These are phyloP conservation scores for Pterocarpus santalinus DNA, from an alignment of 306 rosid species.

Conservation along the genomic window DNA sequence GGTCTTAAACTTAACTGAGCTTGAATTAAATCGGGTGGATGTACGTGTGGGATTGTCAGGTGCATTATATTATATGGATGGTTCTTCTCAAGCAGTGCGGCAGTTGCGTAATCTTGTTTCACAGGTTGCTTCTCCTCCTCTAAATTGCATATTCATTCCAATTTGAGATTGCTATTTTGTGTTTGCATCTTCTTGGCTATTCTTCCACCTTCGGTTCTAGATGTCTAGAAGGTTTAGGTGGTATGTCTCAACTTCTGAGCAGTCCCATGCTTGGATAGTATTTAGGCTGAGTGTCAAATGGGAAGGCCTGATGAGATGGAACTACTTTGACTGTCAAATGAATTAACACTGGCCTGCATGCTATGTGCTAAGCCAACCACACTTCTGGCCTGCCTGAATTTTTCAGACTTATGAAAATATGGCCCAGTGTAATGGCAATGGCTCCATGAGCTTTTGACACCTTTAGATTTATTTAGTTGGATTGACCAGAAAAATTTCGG, in stretches of 20 bases:
- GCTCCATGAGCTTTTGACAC: not conserved
- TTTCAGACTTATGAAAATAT: slow-evolving; percentile 1
- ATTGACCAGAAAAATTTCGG: not conserved
- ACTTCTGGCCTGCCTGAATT: not conserved
- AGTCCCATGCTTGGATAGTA: slow-evolving; percentile 30
- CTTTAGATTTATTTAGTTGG: slow-evolving; percentile 10
- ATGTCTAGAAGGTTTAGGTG: slow-evolving; percentile 14
- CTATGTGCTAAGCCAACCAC: slow-evolving; percentile 15
- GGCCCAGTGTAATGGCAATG: slow-evolving; percentile 3
- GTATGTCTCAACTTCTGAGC: slow-evolving; percentile 5
- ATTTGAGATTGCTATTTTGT: slow-evolving; percentile 39
- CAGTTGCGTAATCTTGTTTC: slow-evolving; percentile 97
- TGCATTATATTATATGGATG: slow-evolving; percentile 93
- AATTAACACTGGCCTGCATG: not conserved
- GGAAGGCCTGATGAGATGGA: slow-evolving; percentile 8
- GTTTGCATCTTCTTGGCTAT: slow-evolving; percentile 35
- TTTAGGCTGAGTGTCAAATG: slow-evolving; percentile 20
- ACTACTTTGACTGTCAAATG: slow-evolving; percentile 14
- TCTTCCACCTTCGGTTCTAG: slow-evolving; percentile 4
- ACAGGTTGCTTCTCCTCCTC: slow-evolving; percentile 69
- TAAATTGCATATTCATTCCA: slow-evolving; percentile 41
- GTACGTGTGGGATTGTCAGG: slow-evolving; percentile 95
- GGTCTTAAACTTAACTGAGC: slow-evolving; percentile 97
- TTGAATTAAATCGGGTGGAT: slow-evolving; percentile 94
- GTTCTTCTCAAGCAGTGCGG: slow-evolving; percentile 98